Evolutionary conservation across 805 yeast species (phyloP), one percentile per base, ranked within the genome.

Genomic region (Candida nanaspora): DNA sequence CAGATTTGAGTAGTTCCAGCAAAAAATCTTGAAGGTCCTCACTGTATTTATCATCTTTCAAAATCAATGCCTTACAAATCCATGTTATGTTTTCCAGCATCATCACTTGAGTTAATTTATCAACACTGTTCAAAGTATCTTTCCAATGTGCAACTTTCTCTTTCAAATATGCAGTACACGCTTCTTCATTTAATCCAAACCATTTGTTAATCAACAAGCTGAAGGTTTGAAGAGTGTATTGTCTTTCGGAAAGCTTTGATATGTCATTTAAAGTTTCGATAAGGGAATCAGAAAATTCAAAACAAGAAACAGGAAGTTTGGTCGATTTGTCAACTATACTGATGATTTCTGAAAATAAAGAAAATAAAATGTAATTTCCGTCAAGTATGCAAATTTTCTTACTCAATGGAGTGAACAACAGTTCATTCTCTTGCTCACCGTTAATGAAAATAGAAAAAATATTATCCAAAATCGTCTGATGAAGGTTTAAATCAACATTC

Each of bases 21-120:
- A 72, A 49, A 49, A 41, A 50, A 32, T 50, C 58, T 50, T 69
- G 65, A 37, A 50, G 62, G 27, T 48, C 50, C 19, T 48, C 56
- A 3, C 72, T 68, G 0, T 46, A 22, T 28, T 60, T 46, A 43
- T 81, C 82, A 46, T 73, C 73, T 49, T 73, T 77, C 56, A 86
- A 54, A 0, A 85, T 53, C 38, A 85, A 65, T 0, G 85, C 89
- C 57, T 86, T 88, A 18, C 79, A 63, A 6, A 80, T 59, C 96
- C 96, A 88, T 2, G 81, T 64, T 10, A 69, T 57, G 0, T 71
- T 54, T 55, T 86, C 95, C 32, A 84, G 56, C 11, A 63, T 48
- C 20, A 51, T 46, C 3, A 55, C 27, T 3, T 58, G 44, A 3
- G 38, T 32, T 15, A 49, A 43, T 10, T 40, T n/a, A 28, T 14